Conservation (phyloP, 2,329 filamentous ascomycete genomes). For the Claviceps pazoutovae region DNA sequence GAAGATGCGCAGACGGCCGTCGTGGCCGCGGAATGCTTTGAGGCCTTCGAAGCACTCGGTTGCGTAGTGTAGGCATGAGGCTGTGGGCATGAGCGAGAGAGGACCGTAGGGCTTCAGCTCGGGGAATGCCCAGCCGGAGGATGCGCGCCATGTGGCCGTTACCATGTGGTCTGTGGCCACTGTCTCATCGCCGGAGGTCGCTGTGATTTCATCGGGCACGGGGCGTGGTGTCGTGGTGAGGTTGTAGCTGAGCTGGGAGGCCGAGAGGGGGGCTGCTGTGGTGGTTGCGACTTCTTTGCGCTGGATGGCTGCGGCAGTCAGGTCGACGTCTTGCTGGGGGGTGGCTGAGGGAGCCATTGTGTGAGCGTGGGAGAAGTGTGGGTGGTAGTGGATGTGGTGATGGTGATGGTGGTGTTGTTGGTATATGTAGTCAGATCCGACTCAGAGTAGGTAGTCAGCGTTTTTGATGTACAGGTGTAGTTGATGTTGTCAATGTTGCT, state of each 20-base stretch:
- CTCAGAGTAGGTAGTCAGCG: too few species aligned
- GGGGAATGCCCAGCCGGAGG: conserved; percentile 58
- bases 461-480: too few species aligned
- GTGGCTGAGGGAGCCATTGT: conserved; percentile 34
- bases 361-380: not conserved
- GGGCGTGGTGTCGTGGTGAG: conserved; percentile 34
- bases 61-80: conserved; percentile 73
- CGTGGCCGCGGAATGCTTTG: conserved; percentile 68
- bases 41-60: conserved; percentile 82
- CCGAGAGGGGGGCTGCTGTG: conserved; percentile 44
- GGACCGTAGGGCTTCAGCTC: conserved; percentile 66
- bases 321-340: conserved; percentile 33
- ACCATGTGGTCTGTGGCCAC: conserved; percentile 83
- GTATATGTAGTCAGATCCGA: too few species aligned
- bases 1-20: conserved; percentile 63
- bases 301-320: conserved; percentile 37
- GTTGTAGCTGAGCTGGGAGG: conserved; percentile 45
- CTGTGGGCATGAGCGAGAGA: conserved; percentile 64
- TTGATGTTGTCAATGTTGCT: too few species aligned
- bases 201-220: conserved; percentile 36
- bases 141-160: conserved; percentile 51
- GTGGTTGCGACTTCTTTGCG: conserved; percentile 32
- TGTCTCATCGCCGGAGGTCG: conserved; percentile 34
- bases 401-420: not conserved
- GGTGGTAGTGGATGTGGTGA: not conserved